These are phyloP conservation scores for Russula virescens DNA, from an alignment of 768 basidiomycete genomes.

Conservation along the genomic window DNA sequence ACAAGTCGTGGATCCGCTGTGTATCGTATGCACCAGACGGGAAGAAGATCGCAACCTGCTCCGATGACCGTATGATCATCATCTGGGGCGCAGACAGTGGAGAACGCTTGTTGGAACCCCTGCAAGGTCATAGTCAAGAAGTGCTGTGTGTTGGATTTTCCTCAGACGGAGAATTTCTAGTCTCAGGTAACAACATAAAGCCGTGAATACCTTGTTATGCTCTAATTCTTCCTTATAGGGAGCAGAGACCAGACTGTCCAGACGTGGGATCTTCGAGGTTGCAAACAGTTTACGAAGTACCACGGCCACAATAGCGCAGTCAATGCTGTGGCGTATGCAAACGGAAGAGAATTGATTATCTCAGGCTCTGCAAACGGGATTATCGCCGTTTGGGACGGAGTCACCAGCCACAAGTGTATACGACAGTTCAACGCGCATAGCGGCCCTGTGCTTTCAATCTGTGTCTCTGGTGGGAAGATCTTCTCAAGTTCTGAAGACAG, in stretches of 20 bases:
- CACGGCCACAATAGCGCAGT: slow-evolving; percentile 26
- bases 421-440: neutral
- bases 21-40: slow-evolving; percentile 22
- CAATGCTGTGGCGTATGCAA: slow-evolving; percentile 9
- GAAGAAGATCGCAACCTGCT: slow-evolving; percentile 19
- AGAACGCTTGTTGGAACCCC: neutral
- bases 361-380: slow-evolving; percentile 6
- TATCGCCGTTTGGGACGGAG: slow-evolving; percentile 12
- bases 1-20: slow-evolving; percentile 15
- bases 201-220: neutral
- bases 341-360: neutral
- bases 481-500: slow-evolving; percentile 17
- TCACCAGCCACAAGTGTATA: neutral
- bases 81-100: slow-evolving; percentile 20
- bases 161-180: neutral
- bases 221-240: slow-evolving; percentile 6
- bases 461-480: neutral
- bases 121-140: neutral
- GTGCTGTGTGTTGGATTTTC: slow-evolving; percentile 12
- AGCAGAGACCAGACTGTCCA: slow-evolving; percentile 1
- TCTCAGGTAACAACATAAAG: too few relatives aligned
- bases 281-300: too few relatives aligned
- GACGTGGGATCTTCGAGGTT: slow-evolving; percentile 6
- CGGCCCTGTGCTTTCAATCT: neutral
- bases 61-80: slow-evolving; percentile 14